These are phyloP conservation scores for Fraxinus angustifolia DNA, from an alignment of 305 asterid species.

Conservation along the genomic window DNA sequence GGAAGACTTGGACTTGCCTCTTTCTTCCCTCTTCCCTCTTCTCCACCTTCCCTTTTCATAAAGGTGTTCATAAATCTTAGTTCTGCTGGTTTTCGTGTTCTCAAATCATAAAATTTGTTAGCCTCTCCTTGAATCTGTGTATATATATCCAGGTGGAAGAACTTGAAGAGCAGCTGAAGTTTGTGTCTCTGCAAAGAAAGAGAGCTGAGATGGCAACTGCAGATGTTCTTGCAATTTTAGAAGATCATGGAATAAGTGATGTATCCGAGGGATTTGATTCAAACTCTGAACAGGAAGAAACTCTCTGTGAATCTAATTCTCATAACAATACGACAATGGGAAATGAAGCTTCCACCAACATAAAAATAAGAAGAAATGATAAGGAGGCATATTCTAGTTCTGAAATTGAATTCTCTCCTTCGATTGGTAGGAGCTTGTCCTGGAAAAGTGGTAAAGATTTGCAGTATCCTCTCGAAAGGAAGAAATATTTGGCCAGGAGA, in stretches of 20 bases:
- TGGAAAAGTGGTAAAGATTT: slow-evolving; percentile 73
- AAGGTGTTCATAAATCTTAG: background rate
- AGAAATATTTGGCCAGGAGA: slow-evolving; percentile 54
- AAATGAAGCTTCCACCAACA: slow-evolving; percentile 39
- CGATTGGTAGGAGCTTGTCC: slow-evolving; percentile 75
- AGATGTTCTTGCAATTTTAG: slow-evolving; percentile 73
- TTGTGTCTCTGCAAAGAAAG: slow-evolving; percentile 68
- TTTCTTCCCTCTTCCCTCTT: background rate
- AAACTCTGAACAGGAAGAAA: slow-evolving; percentile 59
- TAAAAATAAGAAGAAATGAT: slow-evolving; percentile 41
- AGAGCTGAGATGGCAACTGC: slow-evolving; percentile 91
- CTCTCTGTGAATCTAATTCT: slow-evolving; percentile 32
- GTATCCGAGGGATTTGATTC: slow-evolving; percentile 71
- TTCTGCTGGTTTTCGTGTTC: slow-evolving; percentile 5
- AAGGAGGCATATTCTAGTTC: slow-evolving; percentile 68
- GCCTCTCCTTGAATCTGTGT: background rate
- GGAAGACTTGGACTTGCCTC: background rate
- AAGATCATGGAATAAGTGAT: slow-evolving; percentile 68
- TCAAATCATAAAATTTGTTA: background rate
- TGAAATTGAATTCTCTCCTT: slow-evolving; percentile 72
- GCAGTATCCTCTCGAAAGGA: slow-evolving; percentile 44
- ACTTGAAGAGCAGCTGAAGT: slow-evolving; percentile 81
- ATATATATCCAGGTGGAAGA: slow-evolving; percentile 52
- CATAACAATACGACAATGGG: slow-evolving; percentile 24
- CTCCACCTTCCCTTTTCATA: background rate